Base-by-base conservation (phyloP, 192 early-diverging fungal species). In the Podila epicladia region DNA sequence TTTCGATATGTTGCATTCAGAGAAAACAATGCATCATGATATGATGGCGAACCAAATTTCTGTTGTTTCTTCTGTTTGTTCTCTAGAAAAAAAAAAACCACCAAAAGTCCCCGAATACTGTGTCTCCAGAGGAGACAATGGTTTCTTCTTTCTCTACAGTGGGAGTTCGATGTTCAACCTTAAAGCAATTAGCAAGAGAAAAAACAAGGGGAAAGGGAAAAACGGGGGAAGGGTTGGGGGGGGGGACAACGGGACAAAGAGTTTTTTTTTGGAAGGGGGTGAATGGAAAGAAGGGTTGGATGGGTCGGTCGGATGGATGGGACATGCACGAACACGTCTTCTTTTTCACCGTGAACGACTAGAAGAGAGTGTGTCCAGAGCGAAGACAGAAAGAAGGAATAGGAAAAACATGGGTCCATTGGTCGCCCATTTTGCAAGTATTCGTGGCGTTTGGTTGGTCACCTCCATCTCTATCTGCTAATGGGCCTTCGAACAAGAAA, bases 131-230 rank as follows among this genome's bases (percentile, higher is more conserved):
- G 24, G 41, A 64, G 26, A 26, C 2, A 9, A 26, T 19, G 41
- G 38, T 20, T 24, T 38, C 33, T 24, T 38, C 62, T 32, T 20
- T 61, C 29, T 2, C 35, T 38, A 28, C 62, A 13, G 31, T 31
- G 58, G 35, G 41, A 15, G 41, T 45, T 45, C 17, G 41, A 45
- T 13, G 41, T 2, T 45, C 41, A 45, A 35, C 0, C 57, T 29
- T 1, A 29, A 59, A 29, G 58, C 22, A 59, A 24, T 29, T 22
- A 12, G 13, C 49, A 29, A 32, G 33, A 9, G 5, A 37, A 51
- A 73, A 65, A 65, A 3, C 55, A 65, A 65, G 72, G 72, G 72
- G 65, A 64, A 64, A 17, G 62, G 38, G 15, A 45, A 45, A 45
- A 45, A 45, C 41, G 35, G 62, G 62, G 5, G 37, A n/a, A 38